phyloP scores from a whole-genome alignment of 2,329 filamentous ascomycete genomes.

The Salinomyces thailandicus region DNA sequence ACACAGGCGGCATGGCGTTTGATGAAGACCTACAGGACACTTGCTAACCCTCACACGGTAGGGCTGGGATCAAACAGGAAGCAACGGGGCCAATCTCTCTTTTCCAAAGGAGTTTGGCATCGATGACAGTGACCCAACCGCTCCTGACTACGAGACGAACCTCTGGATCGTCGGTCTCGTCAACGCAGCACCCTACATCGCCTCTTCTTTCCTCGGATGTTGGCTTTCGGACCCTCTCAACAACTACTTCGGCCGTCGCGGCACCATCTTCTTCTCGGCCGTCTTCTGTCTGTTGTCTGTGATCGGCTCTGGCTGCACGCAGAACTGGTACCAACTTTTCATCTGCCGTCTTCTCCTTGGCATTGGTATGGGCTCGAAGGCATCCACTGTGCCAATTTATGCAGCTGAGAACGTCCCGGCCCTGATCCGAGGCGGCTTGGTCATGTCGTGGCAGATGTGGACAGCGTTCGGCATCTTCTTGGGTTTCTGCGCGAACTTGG shows the following conservation, averaged over 20 bases:
- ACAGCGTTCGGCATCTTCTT: constrained; percentile 37
- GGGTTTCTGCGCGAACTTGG: constrained; percentile 28
- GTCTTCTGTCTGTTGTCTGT: constrained; percentile 57
- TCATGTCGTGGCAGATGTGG: constrained; percentile 39
- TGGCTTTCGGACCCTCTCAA: constrained; percentile 34
- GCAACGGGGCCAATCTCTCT: constrained; percentile 43
- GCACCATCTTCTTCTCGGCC: constrained; percentile 30
- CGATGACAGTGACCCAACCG: constrained; percentile 1
- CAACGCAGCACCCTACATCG: constrained; percentile 48
- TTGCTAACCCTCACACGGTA: too few species aligned
- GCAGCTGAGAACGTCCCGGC: constrained; percentile 29
- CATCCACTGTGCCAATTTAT: constrained; percentile 35
- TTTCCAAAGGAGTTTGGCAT: constrained; percentile 34
- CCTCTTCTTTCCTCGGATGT: constrained; percentile 4
- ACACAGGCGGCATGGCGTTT: too few species aligned
- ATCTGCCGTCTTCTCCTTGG: constrained; percentile 24
- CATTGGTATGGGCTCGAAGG: constrained; percentile 35
- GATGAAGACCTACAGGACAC: too few species aligned
- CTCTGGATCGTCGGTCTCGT: constrained; percentile 56
- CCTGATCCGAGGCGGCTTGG: constrained; percentile 32
- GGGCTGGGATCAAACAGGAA: constrained; percentile 22
- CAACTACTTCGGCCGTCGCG: constrained; percentile 25
- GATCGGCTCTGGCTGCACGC: constrained; percentile 41
- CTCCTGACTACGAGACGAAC: constrained; percentile 1
- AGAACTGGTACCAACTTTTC: constrained; percentile 40